Conservation (phyloP, 1,284 basidiomycete genomes). For the Pseudozyma thailandica region DNA sequence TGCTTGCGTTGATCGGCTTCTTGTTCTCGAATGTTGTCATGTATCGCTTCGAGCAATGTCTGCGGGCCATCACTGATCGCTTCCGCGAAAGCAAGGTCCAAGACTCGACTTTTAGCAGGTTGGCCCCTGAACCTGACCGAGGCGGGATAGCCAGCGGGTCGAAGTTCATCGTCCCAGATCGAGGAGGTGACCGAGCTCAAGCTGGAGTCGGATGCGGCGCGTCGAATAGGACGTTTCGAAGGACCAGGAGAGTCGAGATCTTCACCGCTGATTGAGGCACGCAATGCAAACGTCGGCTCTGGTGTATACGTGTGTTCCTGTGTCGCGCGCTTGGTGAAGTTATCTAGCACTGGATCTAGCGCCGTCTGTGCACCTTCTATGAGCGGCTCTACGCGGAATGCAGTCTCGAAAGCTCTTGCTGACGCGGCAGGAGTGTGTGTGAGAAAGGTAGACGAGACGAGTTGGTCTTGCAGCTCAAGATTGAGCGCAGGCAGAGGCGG, state of each 20-base stretch:
- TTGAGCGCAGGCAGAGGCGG: constrained; percentile 22
- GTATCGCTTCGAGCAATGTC: constrained; percentile 26
- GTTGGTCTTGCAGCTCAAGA: constrained; percentile 17
- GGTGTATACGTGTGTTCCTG: not conserved
- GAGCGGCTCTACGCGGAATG: constrained; percentile 3
- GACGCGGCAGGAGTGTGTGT: not conserved
- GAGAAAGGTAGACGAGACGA: constrained; percentile 39
- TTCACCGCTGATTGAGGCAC: constrained; percentile 1
- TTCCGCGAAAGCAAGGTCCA: constrained; percentile 23
- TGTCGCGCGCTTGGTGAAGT: constrained; percentile 13
- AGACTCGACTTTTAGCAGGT: constrained; percentile 17
- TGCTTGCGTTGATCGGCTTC: constrained; percentile 8
- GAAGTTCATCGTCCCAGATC: constrained; percentile 26
- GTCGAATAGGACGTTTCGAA: constrained; percentile 9
- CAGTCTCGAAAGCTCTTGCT: too few relatives aligned
- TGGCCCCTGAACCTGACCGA: constrained; percentile 29
- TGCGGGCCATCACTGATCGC: not conserved
- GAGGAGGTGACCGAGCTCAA: constrained; percentile 22
- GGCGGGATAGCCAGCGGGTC: not conserved
- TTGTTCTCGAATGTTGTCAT: constrained; percentile 6
- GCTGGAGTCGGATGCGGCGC: constrained; percentile 22
- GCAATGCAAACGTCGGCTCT: not conserved
- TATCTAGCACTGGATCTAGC: constrained; percentile 24
- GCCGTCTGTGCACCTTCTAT: not conserved
- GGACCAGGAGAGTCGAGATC: constrained; percentile 30